Evolutionary conservation across 1,139 yeast species (phyloP).

Genomic region (Casaregolazyma lundiana): DNA sequence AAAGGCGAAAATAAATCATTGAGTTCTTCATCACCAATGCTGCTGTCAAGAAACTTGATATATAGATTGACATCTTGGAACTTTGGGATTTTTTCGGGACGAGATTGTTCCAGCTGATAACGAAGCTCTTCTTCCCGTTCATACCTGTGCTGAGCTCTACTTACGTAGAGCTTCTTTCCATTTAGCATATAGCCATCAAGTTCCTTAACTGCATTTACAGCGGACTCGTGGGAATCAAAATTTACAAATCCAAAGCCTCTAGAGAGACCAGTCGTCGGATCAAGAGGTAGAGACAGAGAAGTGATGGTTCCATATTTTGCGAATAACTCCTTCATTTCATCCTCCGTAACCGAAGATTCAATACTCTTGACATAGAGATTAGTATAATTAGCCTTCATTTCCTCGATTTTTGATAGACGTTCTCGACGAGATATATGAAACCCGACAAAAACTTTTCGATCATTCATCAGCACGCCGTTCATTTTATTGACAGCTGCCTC

Average conservation of each 20-base stretch:
- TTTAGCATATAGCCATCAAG: conserved; percentile 77
- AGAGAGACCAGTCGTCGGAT: conserved; percentile 70
- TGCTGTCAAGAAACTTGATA: conserved; percentile 92
- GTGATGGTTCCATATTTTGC: conserved; percentile 58
- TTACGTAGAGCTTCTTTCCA: conserved; percentile 76
- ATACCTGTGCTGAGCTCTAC: conserved; percentile 98
- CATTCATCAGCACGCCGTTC: conserved; percentile 86
- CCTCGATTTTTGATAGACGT: conserved; percentile 79
- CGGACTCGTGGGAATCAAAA: conserved; percentile 81
- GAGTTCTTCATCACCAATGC: conserved; percentile 85
- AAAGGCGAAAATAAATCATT: conserved; percentile 89
- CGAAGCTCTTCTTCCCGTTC: conserved; percentile 97
- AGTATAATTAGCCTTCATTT: conserved; percentile 77
- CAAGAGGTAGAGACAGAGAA: conserved; percentile 64
- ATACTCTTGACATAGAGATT: conserved; percentile 84
- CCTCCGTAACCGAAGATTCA: conserved; percentile 56
- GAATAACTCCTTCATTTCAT: conserved; percentile 60
- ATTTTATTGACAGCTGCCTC: conserved; percentile 71
- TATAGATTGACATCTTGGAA: conserved; percentile 98
- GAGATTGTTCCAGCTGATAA: conserved; percentile 89
- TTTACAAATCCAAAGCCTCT: conserved; percentile 92
- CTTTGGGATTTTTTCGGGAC: conserved; percentile 88
- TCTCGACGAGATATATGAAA: conserved; percentile 82
- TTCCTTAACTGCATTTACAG: conserved; percentile 86
- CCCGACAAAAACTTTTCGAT: conserved; percentile 82